Evolutionary conservation across 2,329 filamentous ascomycete genomes (phyloP), one percentile per base, ranked within the genome.

Genomic region (Plectosphaerella plurivora): DNA sequence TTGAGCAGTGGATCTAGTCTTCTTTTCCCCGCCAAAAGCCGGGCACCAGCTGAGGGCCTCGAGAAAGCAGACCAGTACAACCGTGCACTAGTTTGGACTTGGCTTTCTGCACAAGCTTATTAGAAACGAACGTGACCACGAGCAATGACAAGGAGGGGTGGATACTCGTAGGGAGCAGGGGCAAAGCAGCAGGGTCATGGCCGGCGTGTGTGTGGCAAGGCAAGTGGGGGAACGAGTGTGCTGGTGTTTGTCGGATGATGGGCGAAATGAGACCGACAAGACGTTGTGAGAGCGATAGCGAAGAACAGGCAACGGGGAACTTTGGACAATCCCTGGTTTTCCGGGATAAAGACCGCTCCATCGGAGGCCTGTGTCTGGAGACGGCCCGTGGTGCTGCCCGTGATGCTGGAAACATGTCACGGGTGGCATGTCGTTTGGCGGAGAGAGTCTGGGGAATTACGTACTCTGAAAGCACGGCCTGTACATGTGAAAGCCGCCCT

Each of bases 31-130:
- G 18, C 35, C 28, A 37, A 28, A 16, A 22, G 47, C 25, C 12
- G 41, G 41, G 11, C 35, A 15, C 15, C 28, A 28, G 35, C 35
- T 35, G 45, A 25, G 5, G 22, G 35, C 14, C 24, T 8, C 45
- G 25, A 20, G 25, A 25, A 22, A 45, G 12, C 24, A 28, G n/a
- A 12, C 16, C 24, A 24, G 36, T 48, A 36, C 28, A 22, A 37
- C 33, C 47, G 36, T 49, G 47, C 36, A 49, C 35, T 49, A 49
- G 47, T 35, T 37, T 10, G 18, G 47, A 49, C 47, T 49, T 49
- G 47, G 47, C 47, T 49, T 39, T 41, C 35, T n/a, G 37, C 47
- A 41, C 24, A 49, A 49, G 47, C 47, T 41, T 39, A 41, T 33
- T 49, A 36, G 35, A 35, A 41, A 41, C 24, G 20, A 46, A 12